phyloP scores from a whole-genome alignment of 108 stramenopile genomes.

The Pinguiococcus pyrenoidosus region DNA sequence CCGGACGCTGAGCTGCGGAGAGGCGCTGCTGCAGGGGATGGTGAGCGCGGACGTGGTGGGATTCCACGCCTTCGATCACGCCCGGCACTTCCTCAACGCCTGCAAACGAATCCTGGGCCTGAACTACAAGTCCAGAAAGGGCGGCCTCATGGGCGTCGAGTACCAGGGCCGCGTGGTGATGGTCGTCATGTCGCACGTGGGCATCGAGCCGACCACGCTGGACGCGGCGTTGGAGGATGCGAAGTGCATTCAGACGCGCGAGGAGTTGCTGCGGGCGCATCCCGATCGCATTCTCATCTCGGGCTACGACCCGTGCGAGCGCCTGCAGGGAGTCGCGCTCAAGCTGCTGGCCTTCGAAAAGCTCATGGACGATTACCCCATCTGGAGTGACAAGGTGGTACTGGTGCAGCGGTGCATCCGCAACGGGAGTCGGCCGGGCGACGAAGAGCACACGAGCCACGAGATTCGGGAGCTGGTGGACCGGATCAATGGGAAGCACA shows the following conservation, averaged over 20 bases:
- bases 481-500: conserved; percentile 2
- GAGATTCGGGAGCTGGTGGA: conserved; percentile 14
- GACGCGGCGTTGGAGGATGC: conserved; percentile 46
- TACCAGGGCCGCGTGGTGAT: conserved; percentile 74
- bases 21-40: conserved; percentile 81
- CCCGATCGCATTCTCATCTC: conserved; percentile 60
- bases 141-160: conserved; percentile 88
- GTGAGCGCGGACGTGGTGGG: conserved; percentile 95
- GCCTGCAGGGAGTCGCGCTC: conserved; percentile 74
- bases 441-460: conserved; percentile 47
- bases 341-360: conserved; percentile 91
- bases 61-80: conserved; percentile 99
- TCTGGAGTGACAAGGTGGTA: conserved; percentile 72
- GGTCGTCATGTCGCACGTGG: conserved; percentile 94
- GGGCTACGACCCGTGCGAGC: conserved; percentile 79
- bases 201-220: conserved; percentile 73
- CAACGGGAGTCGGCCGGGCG: conserved; percentile 59
- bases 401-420: conserved; percentile 77
- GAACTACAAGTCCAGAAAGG: conserved; percentile 52
- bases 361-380: conserved; percentile 75
- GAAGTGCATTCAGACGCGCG: background rate
- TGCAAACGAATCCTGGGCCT: conserved; percentile 95
- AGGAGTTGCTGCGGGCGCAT: conserved; percentile 2
- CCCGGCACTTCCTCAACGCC: conserved; percentile 96
- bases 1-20: conserved; percentile 82